Conservation (phyloP, 2,329 filamentous ascomycete genomes). For the Lecanoromycetidae sp. region DNA sequence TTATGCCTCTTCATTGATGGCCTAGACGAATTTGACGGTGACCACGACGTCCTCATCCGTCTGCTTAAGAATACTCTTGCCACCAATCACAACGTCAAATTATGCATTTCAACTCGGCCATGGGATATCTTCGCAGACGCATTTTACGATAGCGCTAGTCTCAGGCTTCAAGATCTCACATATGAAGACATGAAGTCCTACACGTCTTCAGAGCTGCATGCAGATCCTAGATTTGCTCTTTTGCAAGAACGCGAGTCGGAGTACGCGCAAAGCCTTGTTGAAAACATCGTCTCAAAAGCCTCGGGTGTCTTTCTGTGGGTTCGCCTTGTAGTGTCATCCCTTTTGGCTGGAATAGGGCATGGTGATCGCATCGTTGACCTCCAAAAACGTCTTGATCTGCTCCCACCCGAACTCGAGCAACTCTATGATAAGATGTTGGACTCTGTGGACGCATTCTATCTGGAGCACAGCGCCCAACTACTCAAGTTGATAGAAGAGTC, state of each 20-base stretch:
- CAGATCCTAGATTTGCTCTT: neutral
- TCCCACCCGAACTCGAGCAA: conserved; percentile 18
- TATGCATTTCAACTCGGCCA: conserved; percentile 24
- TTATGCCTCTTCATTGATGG: conserved; percentile 28
- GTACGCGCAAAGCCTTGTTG: conserved; percentile 8
- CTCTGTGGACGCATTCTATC: conserved; percentile 14
- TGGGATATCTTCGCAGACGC: conserved; percentile 23
- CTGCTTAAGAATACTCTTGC: conserved; percentile 15
- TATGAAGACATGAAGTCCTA: conserved; percentile 21
- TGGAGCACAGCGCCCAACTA: conserved; percentile 2
- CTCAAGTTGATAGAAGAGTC: conserved; percentile 3
- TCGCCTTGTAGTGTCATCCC: conserved; percentile 18
- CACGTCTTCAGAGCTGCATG: neutral
- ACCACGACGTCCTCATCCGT: conserved; percentile 19
- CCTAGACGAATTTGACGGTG: conserved; percentile 24
- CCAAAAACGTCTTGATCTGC: conserved; percentile 12
- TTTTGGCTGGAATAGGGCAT: conserved; percentile 18
- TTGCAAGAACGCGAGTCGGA: conserved; percentile 3
- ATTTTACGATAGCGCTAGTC: conserved; percentile 17
- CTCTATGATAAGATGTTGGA: conserved; percentile 19
- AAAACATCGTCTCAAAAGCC: conserved; percentile 10
- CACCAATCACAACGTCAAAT: conserved; percentile 17
- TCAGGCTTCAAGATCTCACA: conserved; percentile 21
- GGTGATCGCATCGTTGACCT: conserved; percentile 13
- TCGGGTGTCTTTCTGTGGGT: conserved; percentile 23